Percentiles rank a stretch among this genome's conserved stretches.
Evolutionary conservation across 2,329 filamentous ascomycete species (phyloP).

Genomic region (Cytospora leucostoma): DNA sequence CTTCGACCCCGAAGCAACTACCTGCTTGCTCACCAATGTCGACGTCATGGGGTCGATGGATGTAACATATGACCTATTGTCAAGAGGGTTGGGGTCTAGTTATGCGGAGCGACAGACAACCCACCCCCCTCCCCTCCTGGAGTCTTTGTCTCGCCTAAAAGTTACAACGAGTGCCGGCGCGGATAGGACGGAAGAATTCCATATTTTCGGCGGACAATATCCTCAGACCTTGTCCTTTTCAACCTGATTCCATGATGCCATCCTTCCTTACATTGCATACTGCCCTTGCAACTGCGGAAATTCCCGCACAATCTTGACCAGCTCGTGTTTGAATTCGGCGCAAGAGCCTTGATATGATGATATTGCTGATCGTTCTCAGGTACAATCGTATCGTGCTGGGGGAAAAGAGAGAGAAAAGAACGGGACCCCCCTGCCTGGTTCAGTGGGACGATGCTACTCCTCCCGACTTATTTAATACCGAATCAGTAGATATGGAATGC

Average conservation of each 20-base stretch:
- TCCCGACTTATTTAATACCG: too few relatives aligned
- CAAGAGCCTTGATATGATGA: background rate
- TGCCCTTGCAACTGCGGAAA: conserved; percentile 6
- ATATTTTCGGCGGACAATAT: background rate
- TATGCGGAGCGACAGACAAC: background rate
- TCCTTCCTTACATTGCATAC: conserved; percentile 14
- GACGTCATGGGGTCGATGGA: conserved; percentile 4
- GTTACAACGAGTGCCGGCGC: background rate
- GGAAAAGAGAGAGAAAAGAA: too few relatives aligned
- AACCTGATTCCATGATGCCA: conserved; percentile 11
- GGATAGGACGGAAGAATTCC: background rate
- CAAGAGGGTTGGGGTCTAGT: background rate
- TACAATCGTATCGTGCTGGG: too few relatives aligned
- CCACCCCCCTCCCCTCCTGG: too few relatives aligned
- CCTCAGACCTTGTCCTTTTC: background rate
- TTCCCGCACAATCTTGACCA: conserved; percentile 11
- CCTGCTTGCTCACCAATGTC: background rate
- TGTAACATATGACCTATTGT: background rate
- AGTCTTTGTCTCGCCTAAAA: too few relatives aligned
- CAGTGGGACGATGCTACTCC: background rate
- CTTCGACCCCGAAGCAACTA: background rate
- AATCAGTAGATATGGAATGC: too few relatives aligned
- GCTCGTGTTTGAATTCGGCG: background rate
- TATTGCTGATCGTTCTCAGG: background rate
- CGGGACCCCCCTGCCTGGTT: too few relatives aligned